Conservation (phyloP, 148 eudicot genomes). For the Chenopodium suecicum region DNA sequence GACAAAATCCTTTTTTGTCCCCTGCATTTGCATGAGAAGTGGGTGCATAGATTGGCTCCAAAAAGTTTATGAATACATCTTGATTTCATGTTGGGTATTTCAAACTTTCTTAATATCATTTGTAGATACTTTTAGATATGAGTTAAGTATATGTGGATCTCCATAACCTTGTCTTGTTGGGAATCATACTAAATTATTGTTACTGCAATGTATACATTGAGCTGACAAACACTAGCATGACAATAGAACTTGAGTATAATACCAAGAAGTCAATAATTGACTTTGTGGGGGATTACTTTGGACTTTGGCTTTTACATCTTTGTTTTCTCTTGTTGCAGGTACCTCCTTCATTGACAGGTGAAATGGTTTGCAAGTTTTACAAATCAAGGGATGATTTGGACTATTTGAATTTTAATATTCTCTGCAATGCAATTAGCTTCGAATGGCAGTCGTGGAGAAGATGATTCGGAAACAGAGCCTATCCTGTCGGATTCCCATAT, state of each 20-base stretch:
- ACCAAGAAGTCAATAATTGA: background rate
- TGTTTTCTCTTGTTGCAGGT: conserved; percentile 40
- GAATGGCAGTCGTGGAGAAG: conserved; percentile 53
- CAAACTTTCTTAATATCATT: too few relatives aligned
- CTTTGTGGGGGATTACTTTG: background rate
- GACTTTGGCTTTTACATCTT: background rate
- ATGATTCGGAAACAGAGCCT: conserved; percentile 83
- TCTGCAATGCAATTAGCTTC: conserved; percentile 68
- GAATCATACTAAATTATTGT: background rate
- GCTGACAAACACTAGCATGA: background rate
- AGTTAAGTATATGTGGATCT: too few relatives aligned
- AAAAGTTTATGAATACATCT: too few relatives aligned
- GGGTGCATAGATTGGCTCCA: too few relatives aligned
- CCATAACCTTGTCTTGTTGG: background rate
- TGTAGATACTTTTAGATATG: too few relatives aligned
- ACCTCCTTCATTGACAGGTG: conserved; percentile 36
- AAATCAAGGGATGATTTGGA: conserved; percentile 35
- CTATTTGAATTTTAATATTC: conserved; percentile 34
- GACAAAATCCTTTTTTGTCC: too few relatives aligned
- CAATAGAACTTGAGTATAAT: background rate
- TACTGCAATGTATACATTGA: background rate
- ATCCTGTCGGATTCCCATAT: conserved; percentile 53
- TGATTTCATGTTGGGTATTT: too few relatives aligned
- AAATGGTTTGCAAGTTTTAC: conserved; percentile 44
- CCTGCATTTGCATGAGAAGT: too few relatives aligned